phyloP scores from a whole-genome alignment of 2,329 filamentous ascomycete genomes.

The Pseudogymnoascus sp. region DNA sequence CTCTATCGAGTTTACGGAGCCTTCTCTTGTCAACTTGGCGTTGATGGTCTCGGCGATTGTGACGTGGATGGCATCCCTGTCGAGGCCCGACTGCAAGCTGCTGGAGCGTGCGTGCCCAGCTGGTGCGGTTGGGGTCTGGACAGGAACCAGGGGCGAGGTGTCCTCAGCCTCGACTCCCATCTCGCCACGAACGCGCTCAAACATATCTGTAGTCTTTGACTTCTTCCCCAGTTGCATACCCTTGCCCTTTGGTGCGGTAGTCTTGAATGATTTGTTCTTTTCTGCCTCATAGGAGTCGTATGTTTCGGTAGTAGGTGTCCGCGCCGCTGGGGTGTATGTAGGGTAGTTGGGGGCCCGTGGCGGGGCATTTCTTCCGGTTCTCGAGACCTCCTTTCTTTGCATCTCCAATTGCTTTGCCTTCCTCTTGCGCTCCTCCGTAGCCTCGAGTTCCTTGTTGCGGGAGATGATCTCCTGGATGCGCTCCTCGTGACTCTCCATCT shows the following conservation, averaged over 20 bases:
- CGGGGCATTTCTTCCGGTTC: slow-evolving; percentile 57
- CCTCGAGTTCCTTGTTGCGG: slow-evolving; percentile 96
- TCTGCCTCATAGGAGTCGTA: slow-evolving; percentile 95
- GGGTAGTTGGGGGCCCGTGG: slow-evolving; percentile 77
- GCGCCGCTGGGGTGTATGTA: slow-evolving; percentile 74
- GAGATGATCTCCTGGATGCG: slow-evolving; percentile 97
- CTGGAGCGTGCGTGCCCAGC: slow-evolving; percentile 46
- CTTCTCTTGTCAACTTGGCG: slow-evolving; percentile 81
- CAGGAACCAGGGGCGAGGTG: slow-evolving; percentile 55
- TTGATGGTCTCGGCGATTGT: slow-evolving; percentile 85
- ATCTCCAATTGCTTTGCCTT: slow-evolving; percentile 98
- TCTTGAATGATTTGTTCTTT: slow-evolving; percentile 80
- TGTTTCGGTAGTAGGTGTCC: slow-evolving; percentile 65
- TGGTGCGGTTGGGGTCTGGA: slow-evolving; percentile 39
- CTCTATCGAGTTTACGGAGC: slow-evolving; percentile 74
- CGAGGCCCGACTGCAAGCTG: slow-evolving; percentile 56
- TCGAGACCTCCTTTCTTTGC: slow-evolving; percentile 92
- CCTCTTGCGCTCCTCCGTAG: slow-evolving; percentile 72
- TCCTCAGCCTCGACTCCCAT: slow-evolving; percentile 81
- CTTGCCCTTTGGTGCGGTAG: slow-evolving; percentile 73
- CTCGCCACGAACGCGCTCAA: slow-evolving; percentile 87
- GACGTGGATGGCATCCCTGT: slow-evolving; percentile 80
- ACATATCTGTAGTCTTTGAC: slow-evolving; percentile 95
- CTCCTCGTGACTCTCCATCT: slow-evolving; percentile 99
- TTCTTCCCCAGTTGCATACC: slow-evolving; percentile 99